phyloP scores from a whole-genome alignment of 495 filamentous ascomycete genomes.

The Podospora didyma region DNA sequence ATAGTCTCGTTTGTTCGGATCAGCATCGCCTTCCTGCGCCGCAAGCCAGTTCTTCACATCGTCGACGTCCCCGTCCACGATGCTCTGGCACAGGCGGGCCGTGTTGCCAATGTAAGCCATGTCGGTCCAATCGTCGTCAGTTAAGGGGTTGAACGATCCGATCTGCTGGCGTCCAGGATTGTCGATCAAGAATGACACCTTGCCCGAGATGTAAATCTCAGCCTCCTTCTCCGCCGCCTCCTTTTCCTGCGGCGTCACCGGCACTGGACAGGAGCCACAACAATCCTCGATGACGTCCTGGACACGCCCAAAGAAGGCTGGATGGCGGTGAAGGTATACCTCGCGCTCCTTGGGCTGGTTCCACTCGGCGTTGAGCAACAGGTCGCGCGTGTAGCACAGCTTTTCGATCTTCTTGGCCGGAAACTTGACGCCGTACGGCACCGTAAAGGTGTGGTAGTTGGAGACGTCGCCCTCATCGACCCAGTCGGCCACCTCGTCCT shows the following conservation, averaged over 20 bases:
- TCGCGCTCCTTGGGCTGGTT: slow-evolving; percentile 66
- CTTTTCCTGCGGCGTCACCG: slow-evolving; percentile 62
- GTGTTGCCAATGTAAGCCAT: slow-evolving; percentile 74
- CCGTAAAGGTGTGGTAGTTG: slow-evolving; percentile 71
- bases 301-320: slow-evolving; percentile 65
- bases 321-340: slow-evolving; percentile 75
- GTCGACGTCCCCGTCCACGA: slow-evolving; percentile 63
- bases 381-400: slow-evolving; percentile 70
- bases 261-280: slow-evolving; percentile 70
- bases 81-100: slow-evolving; percentile 66
- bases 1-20: slow-evolving; percentile 65
- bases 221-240: slow-evolving; percentile 65
- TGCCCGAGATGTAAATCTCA: slow-evolving; percentile 68
- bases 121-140: slow-evolving; percentile 77
- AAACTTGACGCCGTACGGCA: slow-evolving; percentile 70
- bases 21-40: slow-evolving; percentile 45
- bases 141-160: slow-evolving; percentile 73
- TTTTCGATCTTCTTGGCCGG: slow-evolving; percentile 72
- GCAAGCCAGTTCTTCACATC: slow-evolving; percentile 62
- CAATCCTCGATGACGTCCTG: slow-evolving; percentile 71
- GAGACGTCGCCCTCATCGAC: slow-evolving; percentile 67
- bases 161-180: slow-evolving; percentile 68
- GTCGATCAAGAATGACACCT: slow-evolving; percentile 67
- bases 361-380: slow-evolving; percentile 85
- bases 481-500: slow-evolving; percentile 81